Base-by-base conservation (phyloP, 2,329 filamentous ascomycete genomes). In the Beauveria sp. region DNA sequence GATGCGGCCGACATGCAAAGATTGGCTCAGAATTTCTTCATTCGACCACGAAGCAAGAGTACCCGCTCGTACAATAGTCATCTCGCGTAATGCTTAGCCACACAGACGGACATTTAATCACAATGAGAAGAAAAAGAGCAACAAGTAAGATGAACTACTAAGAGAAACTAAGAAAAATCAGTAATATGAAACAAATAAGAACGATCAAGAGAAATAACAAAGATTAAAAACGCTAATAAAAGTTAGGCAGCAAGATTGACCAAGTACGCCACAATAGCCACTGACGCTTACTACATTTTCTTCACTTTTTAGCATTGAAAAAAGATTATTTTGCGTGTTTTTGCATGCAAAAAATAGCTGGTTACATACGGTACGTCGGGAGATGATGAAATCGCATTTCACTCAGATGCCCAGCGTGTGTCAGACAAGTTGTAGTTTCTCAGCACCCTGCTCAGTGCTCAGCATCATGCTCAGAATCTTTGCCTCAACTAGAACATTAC, bases 81-180 rank as follows among this genome's bases (percentile, higher is more conserved):
- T 40, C 34, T 9, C 18, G 3, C 9, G 9, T 1, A 22, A 10
- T 46, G 18, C 9, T 24, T 10, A 10, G 8, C 30, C 12, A 14
- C 0, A 34, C 1, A 4, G 1, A 12, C 4, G 30, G 30, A 5
- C 1, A 5, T 14, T 6, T 1, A 16, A 14, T 16, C 34, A 38
- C 34, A 16, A 38, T 2, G 34, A 38, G 3, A 2, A 5, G 34
- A 38, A 6, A 2, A 5, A 16, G 34, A 38, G 34, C 34, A 38
- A 38, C 34, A 1, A 14, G 34, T 3, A 16, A 34, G 10, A 38
- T 38, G 5, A 16, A 6, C 6, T 5, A 14, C 0, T 5, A 14
- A 34, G 34, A 14, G 14, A 14, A 14, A 14, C 6, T 5, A 4
- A 38, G 9, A 14, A 1, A 0, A 14, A 14, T 1, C 5, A 6